Base-by-base conservation (phyloP, 2,329 filamentous ascomycete species). In the Colletotrichum tanaceti region DNA sequence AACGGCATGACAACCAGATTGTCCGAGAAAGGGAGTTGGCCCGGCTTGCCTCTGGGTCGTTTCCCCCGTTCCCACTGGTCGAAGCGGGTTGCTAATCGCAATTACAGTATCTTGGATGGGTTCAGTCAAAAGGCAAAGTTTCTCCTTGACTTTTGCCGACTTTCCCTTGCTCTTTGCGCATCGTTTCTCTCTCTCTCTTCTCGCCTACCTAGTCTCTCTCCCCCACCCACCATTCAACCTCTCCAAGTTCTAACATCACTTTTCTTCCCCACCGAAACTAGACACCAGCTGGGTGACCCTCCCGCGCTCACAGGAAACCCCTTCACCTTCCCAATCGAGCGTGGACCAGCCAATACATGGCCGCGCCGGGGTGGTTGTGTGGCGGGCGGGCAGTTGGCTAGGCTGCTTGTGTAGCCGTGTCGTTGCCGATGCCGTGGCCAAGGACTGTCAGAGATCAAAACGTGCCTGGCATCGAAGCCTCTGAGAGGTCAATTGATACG, bases 401-500 rank as follows among this genome's bases (percentile, higher is more conserved):
- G 24, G 41, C 32, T 20, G 22, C 24, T 52, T 62, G 4, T 24
- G 35, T 41, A 24, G 57, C 41, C 49, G 46, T 50, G 55, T 35
- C 32, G 46, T 22, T 46, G 46, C 58, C 46, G 35, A 35, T 43
- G 32, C 35, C 20, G 44, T 59, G 20, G 58, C 32, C 62, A 41
- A 35, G 54, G 24, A 28, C 16, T n/a, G 20, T 16, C 32, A 39
- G 18, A 28, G 22, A 52, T 55, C 57, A 68, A 54, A 72, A 71
- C 70, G 70, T 72, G 71, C 63, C 63, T 70, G 69, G 71, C 65
- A 71, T 57, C 44, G 63, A 54, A 47, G 16, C 24, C 54, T 72
- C 59, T 72, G 35, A 72, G 55, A 72, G 71, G 71, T 46, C 70
- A 69, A 64, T 68, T 71, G 61, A 72, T 71, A 72, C 58, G 69